Percentiles rank a stretch among this genome's conserved stretches.
phyloP scores from a whole-genome alignment of 2,329 filamentous ascomycete genomes.

The Fusarium oligoseptatum region DNA sequence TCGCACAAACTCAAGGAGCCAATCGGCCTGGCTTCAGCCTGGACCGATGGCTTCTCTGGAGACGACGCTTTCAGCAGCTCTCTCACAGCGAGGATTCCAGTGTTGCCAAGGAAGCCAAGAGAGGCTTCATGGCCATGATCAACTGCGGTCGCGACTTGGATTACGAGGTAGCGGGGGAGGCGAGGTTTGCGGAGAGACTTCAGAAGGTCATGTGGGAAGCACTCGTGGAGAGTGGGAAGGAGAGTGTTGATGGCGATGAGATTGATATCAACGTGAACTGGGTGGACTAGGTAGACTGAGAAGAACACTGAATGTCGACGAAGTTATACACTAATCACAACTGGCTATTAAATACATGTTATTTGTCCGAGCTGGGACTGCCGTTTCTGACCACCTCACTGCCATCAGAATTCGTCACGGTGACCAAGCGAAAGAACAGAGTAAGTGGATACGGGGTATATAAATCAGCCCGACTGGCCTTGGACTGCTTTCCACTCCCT shows the following conservation, averaged over 20 bases:
- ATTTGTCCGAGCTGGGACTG: not conserved
- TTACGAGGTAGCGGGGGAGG: not conserved
- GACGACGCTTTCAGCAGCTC: not conserved
- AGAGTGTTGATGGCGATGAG: not conserved
- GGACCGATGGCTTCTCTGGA: slow-evolving; percentile 11
- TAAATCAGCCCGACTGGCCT: not conserved
- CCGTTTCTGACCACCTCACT: not conserved
- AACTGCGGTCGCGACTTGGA: not conserved
- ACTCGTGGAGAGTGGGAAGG: not conserved
- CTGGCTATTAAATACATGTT: not conserved
- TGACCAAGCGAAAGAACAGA: not conserved
- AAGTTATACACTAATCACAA: too few relatives aligned
- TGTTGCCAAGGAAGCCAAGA: not conserved
- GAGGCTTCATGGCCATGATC: not conserved
- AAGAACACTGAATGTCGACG: not conserved
- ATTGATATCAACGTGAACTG: not conserved
- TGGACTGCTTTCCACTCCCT: not conserved
- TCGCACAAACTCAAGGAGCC: not conserved
- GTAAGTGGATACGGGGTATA: too few relatives aligned
- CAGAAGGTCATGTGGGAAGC: not conserved
- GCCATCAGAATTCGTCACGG: not conserved
- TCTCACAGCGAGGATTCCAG: not conserved
- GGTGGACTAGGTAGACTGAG: not conserved
- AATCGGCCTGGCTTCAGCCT: not conserved
- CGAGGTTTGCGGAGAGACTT: not conserved